Evolutionary conservation across 805 yeast species (phyloP).

Genomic region (Jamesozyma jinghongensis): DNA sequence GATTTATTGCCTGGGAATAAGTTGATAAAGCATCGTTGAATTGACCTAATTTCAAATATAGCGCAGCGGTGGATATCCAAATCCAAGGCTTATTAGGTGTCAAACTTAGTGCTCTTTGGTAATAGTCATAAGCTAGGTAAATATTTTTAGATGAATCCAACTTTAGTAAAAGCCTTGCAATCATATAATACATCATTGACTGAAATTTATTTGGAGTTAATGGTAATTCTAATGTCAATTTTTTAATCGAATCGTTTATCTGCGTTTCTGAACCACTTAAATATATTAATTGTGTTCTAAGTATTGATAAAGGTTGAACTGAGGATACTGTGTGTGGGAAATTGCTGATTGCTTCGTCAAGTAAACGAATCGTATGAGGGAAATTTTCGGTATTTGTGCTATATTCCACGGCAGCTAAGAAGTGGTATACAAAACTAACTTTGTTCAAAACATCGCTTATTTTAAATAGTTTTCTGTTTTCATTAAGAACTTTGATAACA

Average conservation of each 20-base stretch:
- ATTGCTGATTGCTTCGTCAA: slow-evolving; percentile 6
- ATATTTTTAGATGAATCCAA: slow-evolving; percentile 9
- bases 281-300: slow-evolving; percentile 8
- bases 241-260: slow-evolving; percentile 4
- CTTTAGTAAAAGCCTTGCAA: slow-evolving; percentile 12
- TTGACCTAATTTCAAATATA: slow-evolving; percentile 51
- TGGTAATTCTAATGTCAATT: slow-evolving; percentile 6
- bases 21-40: slow-evolving; percentile 59
- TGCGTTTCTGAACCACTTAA: slow-evolving; percentile 2
- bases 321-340: slow-evolving; percentile 11
- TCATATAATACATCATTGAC: slow-evolving; percentile 10
- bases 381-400: slow-evolving; percentile 1
- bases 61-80: slow-evolving; percentile 58
- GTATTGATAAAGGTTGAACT: slow-evolving; percentile 8
- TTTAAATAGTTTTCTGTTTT: slow-evolving; percentile 5
- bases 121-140: slow-evolving; percentile 14
- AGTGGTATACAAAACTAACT: slow-evolving; percentile 10
- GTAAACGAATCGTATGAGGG: slow-evolving; percentile 2
- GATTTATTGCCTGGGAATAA: slow-evolving; percentile 52
- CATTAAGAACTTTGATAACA: slow-evolving; percentile 10
- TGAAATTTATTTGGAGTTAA: slow-evolving; percentile 4
- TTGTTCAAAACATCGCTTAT: slow-evolving; percentile 9
- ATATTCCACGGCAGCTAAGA: slow-evolving; percentile 11
- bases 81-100: slow-evolving; percentile 37
- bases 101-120: slow-evolving; percentile 13